A percentile compares a stretch with the other conserved stretches of the same genome.
Conservation (phyloP, 2,329 filamentous ascomycete species). For the Paraphaeosphaeria sporulosa region DNA sequence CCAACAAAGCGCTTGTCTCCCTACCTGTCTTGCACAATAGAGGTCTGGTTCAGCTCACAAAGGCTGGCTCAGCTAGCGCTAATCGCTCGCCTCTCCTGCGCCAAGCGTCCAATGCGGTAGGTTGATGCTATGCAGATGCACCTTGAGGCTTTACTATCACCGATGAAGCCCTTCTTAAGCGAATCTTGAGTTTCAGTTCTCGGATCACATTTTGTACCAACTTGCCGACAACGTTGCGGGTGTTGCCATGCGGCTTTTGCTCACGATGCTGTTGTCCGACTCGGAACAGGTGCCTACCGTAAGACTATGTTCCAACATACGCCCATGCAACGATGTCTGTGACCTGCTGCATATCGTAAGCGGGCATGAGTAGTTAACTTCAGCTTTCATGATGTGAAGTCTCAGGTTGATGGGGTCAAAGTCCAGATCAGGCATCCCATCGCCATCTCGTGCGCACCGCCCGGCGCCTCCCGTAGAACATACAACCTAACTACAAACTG, state of each 20-base stretch:
- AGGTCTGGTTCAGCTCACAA: background rate
- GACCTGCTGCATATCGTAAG: too few species aligned
- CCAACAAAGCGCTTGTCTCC: conserved; percentile 3
- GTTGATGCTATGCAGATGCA: conserved; percentile 18
- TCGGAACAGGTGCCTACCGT: background rate
- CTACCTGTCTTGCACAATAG: background rate
- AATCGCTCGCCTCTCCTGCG: conserved; percentile 26
- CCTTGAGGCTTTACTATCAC: conserved; percentile 8
- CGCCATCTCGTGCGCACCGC: background rate
- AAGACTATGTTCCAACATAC: background rate
- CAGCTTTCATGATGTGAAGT: background rate
- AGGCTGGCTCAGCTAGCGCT: conserved; percentile 19
- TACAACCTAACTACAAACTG: background rate
- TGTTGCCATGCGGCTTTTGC: background rate
- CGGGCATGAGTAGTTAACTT: too few species aligned
- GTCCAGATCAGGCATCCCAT: background rate
- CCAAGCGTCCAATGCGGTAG: conserved; percentile 28
- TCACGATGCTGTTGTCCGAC: background rate
- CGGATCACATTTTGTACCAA: background rate
- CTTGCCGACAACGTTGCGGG: background rate
- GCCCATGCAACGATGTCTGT: background rate
- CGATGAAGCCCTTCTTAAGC: background rate
- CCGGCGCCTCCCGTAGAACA: background rate
- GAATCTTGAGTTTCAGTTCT: background rate
- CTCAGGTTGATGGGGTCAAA: background rate